Base-by-base conservation (phyloP, 345 rosid genomes). In the Abelmoschus esculentus region DNA sequence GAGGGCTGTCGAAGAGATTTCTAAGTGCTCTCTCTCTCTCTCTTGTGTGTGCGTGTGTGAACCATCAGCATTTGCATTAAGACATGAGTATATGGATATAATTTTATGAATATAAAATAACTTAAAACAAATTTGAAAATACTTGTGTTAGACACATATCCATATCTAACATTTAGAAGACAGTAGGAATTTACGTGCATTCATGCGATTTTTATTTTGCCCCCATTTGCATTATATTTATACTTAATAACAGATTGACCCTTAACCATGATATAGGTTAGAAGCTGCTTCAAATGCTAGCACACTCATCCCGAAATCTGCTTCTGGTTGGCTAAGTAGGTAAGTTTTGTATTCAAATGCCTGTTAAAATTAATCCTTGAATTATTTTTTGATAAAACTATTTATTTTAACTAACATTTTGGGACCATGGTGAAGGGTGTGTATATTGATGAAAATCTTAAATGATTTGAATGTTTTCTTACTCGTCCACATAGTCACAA, bases 1-100 rank as follows among this genome's bases (percentile, higher is more conserved):
- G 73, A 95, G 78, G 74, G 92, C 88, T 62, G 86, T 87, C 28
- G 93, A 91, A 82, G 93, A 95, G 76, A 91, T 95, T 81, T 87
- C 96, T 6, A 91, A 78, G 99, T 91, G 72, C 68, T 17, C 26
- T 54, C 77, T 62, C 77, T 74, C 69, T 70, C 78, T 63, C 76
- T 69, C 17, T 28, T 6, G 26, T 22, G 26, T 14, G 6, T 58
- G 36, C 63, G 14, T 46, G 14, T 46, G 17, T 59, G 63, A 38
- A 38, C 36, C 26, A 22, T 55, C 31, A 18, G 28, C 19, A 19
- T 19, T 3, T 19, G 31, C 12, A 8, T 55, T 2, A 5, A 17
- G 9, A 54, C 5, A 18, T 3, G 59, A 8, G 12, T 3, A 8
- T 55, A 9, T 8, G 28, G 13, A 7, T 55, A 19, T 19, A 11